Percentiles rank a stretch among this genome's conserved stretches.
Conservation (phyloP, 208 protist genomes). For the Trypanosoma boissoni region DNA sequence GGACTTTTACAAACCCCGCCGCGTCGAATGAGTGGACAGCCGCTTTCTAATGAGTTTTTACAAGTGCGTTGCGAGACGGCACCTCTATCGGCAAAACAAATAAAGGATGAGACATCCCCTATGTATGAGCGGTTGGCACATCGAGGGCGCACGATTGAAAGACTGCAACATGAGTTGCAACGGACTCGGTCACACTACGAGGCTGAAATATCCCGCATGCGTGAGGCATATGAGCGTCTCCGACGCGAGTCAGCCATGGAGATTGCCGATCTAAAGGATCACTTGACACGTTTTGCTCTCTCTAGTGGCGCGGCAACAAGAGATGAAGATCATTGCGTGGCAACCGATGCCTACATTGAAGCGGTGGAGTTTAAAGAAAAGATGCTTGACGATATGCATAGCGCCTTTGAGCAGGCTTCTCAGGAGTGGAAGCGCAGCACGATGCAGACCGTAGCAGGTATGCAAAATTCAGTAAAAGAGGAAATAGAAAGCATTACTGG, state of each 20-base stretch:
- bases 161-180: constrained; percentile 11
- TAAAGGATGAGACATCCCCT: not conserved
- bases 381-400: constrained; percentile 11
- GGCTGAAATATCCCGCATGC: constrained; percentile 5
- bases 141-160: constrained; percentile 10
- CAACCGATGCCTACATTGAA: constrained; percentile 5
- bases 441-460: constrained; percentile 1
- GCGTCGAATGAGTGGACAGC: no score
- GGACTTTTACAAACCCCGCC: not conserved
- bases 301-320: not conserved
- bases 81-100: not conserved
- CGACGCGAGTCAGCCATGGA: constrained; percentile 1
- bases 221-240: constrained; percentile 1
- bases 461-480: not conserved
- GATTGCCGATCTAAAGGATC: constrained; percentile 3
- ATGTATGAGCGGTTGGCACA: constrained; percentile 10
- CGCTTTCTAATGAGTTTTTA: no score
- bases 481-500: constrained; percentile 2
- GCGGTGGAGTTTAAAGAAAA: constrained; percentile 15
- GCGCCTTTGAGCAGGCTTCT: constrained; percentile 14
- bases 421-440: constrained; percentile 11
- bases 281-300: not conserved
- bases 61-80: no score
- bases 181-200: constrained; percentile 12
- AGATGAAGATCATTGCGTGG: not conserved